Evolutionary conservation across 495 filamentous ascomycete species (phyloP).

Genomic region (Aspergillus diversus): DNA sequence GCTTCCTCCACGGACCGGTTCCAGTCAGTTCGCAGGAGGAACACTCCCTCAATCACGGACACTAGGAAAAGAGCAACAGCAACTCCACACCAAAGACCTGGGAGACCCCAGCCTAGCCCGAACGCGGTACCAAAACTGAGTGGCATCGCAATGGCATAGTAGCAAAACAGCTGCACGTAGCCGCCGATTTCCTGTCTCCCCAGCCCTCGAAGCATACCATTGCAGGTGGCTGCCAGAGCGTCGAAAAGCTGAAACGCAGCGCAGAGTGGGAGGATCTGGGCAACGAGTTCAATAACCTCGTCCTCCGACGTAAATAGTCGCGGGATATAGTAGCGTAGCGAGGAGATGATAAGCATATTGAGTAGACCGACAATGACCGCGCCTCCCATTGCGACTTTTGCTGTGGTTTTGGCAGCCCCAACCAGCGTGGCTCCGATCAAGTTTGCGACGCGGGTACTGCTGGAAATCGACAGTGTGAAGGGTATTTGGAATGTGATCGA

Average conservation of each 20-base stretch:
- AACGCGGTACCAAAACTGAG: constrained; percentile 79
- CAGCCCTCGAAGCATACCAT: constrained; percentile 81
- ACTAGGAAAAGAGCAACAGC: constrained; percentile 70
- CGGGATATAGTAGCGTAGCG: constrained; percentile 69
- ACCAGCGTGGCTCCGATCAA: constrained; percentile 71
- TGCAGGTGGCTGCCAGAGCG: constrained; percentile 72
- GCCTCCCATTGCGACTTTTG: constrained; percentile 67
- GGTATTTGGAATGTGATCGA: constrained; percentile 68
- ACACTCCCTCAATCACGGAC: constrained; percentile 64
- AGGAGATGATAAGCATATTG: constrained; percentile 69
- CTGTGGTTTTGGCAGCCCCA: constrained; percentile 69
- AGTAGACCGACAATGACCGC: constrained; percentile 72
- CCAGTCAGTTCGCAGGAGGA: constrained; percentile 71
- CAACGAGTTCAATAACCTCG: constrained; percentile 77
- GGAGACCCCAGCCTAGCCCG: constrained; percentile 69
- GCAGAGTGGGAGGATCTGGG: constrained; percentile 72
- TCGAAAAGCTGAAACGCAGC: constrained; percentile 91
- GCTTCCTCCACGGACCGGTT: constrained; percentile 75
- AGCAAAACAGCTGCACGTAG: constrained; percentile 80
- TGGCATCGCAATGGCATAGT: constrained; percentile 85
- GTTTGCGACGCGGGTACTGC: constrained; percentile 66
- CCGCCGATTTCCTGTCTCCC: constrained; percentile 87
- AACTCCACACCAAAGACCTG: constrained; percentile 83
- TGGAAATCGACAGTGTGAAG: constrained; percentile 65
- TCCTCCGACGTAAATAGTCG: constrained; percentile 77